Base-by-base conservation (phyloP, 2,329 filamentous ascomycete genomes). In the Sporothrix dimorphospora region DNA sequence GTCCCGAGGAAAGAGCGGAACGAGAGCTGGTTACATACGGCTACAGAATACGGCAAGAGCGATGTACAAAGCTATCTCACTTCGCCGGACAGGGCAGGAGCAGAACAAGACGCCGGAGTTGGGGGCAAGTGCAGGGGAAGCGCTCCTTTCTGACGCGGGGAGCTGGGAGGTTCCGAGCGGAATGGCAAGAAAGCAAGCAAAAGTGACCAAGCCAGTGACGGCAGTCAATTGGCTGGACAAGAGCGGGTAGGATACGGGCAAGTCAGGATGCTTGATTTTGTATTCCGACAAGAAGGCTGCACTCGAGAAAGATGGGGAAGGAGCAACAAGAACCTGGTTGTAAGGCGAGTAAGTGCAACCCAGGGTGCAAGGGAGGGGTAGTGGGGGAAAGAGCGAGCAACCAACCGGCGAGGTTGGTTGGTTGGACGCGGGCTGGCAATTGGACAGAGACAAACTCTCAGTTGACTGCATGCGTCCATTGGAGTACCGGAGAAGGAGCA, bases 341-440 rank as follows among this genome's bases (percentile, higher is more conserved):
- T 47, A 65, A 66, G 63, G 42, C 63, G 24, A 47, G 21, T 45
- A 24, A 24, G 19, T 16, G 19, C 30, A 27, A 38, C 55, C 57
- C 3, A 21, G 57, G n/a, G 57, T 16, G 40, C 19, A 71, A 61
- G 53, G 55, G 69, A 71, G 69, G 57, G 57, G 69, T 40, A 71
- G 55, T 40, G 59, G 59, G 59, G 40, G 69, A 40, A 55, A 45
- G 69, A 49, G 42, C 16, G 59, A 34, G 9, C 57, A 63, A 47
- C n/a, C 49, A 24, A 16, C 30, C 30, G 30, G 8, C 34, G 57
- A 42, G 57, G 57, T 63, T 42, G 57, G 53, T 55, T 30, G 24
- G 7, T 34, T 7, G 14, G 30, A 45, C 42, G 42, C 4, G 19
- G 57, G 34, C 38, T 42, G 8, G 57, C 57, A 63, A 57, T 57